Percentiles rank a stretch among this genome's conserved stretches.
Conservation (phyloP, 1,139 yeast species). For the Saccharomyces hybrid region DNA sequence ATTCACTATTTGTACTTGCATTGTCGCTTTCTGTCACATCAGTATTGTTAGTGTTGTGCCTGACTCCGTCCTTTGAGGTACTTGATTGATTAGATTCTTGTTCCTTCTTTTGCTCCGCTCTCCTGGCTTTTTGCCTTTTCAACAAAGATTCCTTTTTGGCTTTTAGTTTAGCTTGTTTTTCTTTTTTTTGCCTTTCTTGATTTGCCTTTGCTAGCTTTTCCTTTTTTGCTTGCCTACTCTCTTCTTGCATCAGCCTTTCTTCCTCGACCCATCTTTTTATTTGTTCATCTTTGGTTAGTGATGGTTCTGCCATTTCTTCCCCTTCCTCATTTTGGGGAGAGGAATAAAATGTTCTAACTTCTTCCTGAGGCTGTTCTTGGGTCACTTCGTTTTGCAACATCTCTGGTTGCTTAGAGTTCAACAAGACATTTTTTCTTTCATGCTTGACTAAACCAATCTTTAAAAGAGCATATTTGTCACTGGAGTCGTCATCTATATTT, state of each 20-base stretch:
- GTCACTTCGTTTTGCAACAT: slow-evolving; percentile 2
- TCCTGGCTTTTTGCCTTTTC: background rate
- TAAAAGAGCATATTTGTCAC: slow-evolving; percentile 12
- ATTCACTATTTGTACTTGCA: background rate
- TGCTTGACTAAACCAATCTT: slow-evolving; percentile 15
- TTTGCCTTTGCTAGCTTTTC: slow-evolving; percentile 3
- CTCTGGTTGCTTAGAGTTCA: background rate
- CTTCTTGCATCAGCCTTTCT: slow-evolving; percentile 2
- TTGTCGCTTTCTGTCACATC: background rate
- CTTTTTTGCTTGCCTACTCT: slow-evolving; percentile 1
- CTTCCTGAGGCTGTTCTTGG: background rate
- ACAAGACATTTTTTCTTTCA: background rate
- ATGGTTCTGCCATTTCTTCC: background rate
- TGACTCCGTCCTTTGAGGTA: background rate
- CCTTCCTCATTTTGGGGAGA: background rate
- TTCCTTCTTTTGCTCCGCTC: background rate
- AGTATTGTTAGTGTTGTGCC: background rate
- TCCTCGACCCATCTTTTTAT: slow-evolving; percentile 1
- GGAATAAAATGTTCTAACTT: background rate
- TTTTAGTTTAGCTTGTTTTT: background rate
- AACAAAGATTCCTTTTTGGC: background rate
- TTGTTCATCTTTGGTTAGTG: slow-evolving; percentile 1
- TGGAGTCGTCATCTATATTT: slow-evolving; percentile 10
- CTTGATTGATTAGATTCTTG: background rate
- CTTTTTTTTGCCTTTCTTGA: slow-evolving; percentile 6